Evolutionary conservation across 495 filamentous ascomycete genomes (phyloP), one percentile per base, ranked within the genome.

Genomic region (Penicillium cinerascens): DNA sequence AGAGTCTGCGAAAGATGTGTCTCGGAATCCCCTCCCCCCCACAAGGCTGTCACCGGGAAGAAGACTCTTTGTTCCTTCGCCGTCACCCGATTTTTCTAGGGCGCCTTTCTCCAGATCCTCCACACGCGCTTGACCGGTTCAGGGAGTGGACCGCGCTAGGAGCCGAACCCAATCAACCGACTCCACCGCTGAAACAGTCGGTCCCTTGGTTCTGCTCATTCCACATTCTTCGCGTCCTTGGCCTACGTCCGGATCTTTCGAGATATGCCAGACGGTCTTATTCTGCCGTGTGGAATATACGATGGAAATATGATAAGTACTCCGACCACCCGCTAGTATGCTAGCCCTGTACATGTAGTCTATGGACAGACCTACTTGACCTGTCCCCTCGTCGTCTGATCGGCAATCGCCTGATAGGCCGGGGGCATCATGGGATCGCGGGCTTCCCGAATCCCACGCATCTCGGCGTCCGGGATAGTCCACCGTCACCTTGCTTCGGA

Each of bases 161-260:
- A 29, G 26, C 60, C 48, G 48, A 58, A 57, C 54, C 57, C 58
- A 60, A 60, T 60, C 49, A 54, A 20, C 38, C 4, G 42, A 18
- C 48, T 52, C 60, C 56, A 60, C 60, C 37, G 35, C 22, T 58
- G 55, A 55, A 61, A 59, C 52, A 56, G 29, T 51, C 36, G 47
- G 18, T 38, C 29, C 29, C 29, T 33, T 33, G 29, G 29, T 33
- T 10, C 29, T 33, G 29, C n/a, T 39, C 37, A 39, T 39, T 39
- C 37, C 37, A 39, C 37, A 39, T 39, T 39, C 37, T 39, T 39
- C 37, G 5, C 37, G 37, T 39, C 37, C n/a, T 6, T 23, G 22
- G 6, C 2, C 22, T 6, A 23, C 6, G 3, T 23, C 2, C 22
- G 22, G 22, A 18, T 7, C 37, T 39, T 39, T 16, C 18, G 37